phyloP scores from a whole-genome alignment of 306 rosid genomes.

The Vachellia pachyceras region DNA sequence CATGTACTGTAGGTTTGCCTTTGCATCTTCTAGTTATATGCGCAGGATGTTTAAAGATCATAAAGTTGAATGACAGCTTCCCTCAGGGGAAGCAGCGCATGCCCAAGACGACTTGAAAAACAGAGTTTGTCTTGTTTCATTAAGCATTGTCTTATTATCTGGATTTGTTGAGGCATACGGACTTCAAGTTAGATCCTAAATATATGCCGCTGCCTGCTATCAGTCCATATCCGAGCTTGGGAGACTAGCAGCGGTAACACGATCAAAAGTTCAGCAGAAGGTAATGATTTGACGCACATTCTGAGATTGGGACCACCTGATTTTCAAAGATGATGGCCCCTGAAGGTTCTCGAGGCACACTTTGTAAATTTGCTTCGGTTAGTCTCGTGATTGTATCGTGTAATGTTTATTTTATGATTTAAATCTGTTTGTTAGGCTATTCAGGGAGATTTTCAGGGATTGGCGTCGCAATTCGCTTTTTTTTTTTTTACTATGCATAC shows the following conservation, averaged over 20 bases:
- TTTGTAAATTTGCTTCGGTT: background rate
- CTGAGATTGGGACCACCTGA: conserved; percentile 35
- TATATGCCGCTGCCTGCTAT: conserved; percentile 24
- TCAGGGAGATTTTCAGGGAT: background rate
- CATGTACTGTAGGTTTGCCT: conserved; percentile 32
- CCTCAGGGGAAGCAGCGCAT: conserved; percentile 24
- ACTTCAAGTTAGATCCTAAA: conserved; percentile 29
- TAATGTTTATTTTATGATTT: background rate
- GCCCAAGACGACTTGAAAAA: conserved; percentile 25
- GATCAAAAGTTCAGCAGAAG: conserved; percentile 17
- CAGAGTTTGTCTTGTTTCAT: conserved; percentile 12
- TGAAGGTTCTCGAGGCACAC: background rate
- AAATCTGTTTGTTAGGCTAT: background rate
- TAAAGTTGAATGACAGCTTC: conserved; percentile 30
- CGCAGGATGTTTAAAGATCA: conserved; percentile 30
- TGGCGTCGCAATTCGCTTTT: background rate
- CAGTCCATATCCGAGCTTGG: conserved; percentile 24
- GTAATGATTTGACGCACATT: background rate
- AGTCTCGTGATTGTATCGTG: background rate
- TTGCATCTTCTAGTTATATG: conserved; percentile 24
- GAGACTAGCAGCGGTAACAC: conserved; percentile 15
- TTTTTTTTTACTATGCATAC: background rate
- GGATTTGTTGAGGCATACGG: conserved; percentile 5
- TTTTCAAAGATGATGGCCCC: conserved; percentile 5
- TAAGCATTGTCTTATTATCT: conserved; percentile 12